These are phyloP conservation scores for Cyphellophora attinorum DNA, from an alignment of 2,329 filamentous ascomycete genomes.

Conservation along the genomic window DNA sequence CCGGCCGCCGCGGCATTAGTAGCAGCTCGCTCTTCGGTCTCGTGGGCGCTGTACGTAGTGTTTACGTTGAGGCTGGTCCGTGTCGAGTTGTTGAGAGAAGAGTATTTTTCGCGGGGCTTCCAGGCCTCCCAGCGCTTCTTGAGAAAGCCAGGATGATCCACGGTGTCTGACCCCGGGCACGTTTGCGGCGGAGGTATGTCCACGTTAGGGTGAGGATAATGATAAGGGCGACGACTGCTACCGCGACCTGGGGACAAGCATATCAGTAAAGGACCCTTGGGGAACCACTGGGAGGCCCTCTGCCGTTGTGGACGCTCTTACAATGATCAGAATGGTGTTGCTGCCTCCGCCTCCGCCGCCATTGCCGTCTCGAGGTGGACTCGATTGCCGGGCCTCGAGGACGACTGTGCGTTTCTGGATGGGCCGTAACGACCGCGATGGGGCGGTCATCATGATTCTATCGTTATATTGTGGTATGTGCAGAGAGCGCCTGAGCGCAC, in stretches of 20 bases:
- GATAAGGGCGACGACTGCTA: neutral
- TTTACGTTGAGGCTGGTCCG: conserved; percentile 8
- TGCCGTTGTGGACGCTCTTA: too few relatives aligned
- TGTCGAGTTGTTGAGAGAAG: conserved; percentile 9
- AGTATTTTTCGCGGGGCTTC: conserved; percentile 17
- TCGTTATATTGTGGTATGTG: too few relatives aligned
- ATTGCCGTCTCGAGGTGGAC: too few relatives aligned
- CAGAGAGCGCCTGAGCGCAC: too few relatives aligned
- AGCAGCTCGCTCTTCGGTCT: conserved; percentile 18
- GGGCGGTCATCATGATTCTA: too few relatives aligned
- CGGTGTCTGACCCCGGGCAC: neutral
- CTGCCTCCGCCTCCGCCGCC: too few relatives aligned
- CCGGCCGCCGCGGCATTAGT: conserved; percentile 24
- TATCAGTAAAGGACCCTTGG: too few relatives aligned
- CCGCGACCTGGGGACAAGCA: neutral
- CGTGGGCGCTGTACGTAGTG: conserved; percentile 12
- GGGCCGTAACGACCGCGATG: too few relatives aligned
- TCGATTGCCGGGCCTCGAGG: too few relatives aligned
- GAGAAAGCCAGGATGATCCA: conserved; percentile 1
- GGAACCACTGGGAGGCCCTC: too few relatives aligned
- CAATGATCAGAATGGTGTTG: too few relatives aligned
- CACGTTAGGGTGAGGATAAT: neutral
- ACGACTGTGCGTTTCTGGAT: too few relatives aligned
- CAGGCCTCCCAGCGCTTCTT: conserved; percentile 16
- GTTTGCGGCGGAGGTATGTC: neutral